A percentile compares a stretch with the other conserved stretches of the same genome.
Evolutionary conservation across 192 early-diverging fungal species (phyloP).

Genomic region (Lobosporangium transversale): DNA sequence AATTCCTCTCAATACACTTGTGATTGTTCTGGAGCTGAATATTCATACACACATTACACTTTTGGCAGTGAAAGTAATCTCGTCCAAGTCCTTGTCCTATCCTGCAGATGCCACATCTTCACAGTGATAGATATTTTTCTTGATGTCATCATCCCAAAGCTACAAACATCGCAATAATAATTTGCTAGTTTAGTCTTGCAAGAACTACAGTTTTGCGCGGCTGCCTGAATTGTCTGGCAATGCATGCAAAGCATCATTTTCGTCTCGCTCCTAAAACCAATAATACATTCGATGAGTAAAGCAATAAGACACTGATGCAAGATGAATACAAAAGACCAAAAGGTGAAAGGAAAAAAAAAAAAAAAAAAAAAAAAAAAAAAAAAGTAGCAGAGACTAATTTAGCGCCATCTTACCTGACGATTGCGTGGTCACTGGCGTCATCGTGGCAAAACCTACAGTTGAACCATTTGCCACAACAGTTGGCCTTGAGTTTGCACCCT

Average conservation of each 20-base stretch:
- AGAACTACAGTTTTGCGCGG: slow-evolving; percentile 76
- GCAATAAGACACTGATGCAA: neutral
- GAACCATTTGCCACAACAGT: slow-evolving; percentile 84
- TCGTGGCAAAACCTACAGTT: slow-evolving; percentile 89
- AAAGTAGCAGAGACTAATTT: too few relatives aligned
- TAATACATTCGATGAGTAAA: neutral
- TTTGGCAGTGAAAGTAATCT: slow-evolving; percentile 93
- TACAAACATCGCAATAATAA: slow-evolving; percentile 92
- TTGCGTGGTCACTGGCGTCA: slow-evolving; percentile 77
- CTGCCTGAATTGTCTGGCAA: slow-evolving; percentile 83
- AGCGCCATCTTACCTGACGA: slow-evolving; percentile 72
- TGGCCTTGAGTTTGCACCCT: slow-evolving; percentile 77
- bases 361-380: neutral
- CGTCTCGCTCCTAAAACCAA: slow-evolving; percentile 52
- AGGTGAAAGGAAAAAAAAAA: neutral
- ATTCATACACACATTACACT: slow-evolving; percentile 92
- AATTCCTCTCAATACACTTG: slow-evolving; percentile 89
- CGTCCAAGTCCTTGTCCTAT: slow-evolving; percentile 79
- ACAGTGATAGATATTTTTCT: slow-evolving; percentile 93
- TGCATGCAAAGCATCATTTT: slow-evolving; percentile 95
- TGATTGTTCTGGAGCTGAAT: slow-evolving; percentile 78
- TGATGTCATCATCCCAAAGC: slow-evolving; percentile 87
- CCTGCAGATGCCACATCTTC: slow-evolving; percentile 93
- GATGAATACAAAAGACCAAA: neutral
- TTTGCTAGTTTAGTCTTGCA: slow-evolving; percentile 73